These are phyloP conservation scores for Jatropha podagrica DNA, from an alignment of 441 rosid species.

Conservation along the genomic window DNA sequence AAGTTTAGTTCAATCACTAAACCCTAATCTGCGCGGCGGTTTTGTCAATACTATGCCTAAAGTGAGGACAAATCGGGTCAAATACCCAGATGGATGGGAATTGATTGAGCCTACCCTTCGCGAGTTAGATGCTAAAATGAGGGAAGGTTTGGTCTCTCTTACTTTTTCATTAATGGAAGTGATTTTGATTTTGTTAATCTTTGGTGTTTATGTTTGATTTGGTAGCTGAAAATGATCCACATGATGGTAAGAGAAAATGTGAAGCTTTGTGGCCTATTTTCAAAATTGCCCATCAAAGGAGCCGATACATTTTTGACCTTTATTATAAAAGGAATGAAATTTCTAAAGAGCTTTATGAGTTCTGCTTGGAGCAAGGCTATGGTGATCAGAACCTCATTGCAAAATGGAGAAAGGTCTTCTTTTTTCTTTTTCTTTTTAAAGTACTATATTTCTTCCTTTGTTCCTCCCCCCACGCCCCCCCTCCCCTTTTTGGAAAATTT, in stretches of 20 bases:
- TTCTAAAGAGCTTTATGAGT: slow-evolving; percentile 70
- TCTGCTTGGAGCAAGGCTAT: slow-evolving; percentile 73
- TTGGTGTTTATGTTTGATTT: background rate
- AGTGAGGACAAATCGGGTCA: slow-evolving; percentile 62
- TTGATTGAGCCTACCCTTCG: slow-evolving; percentile 75
- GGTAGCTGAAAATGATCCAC: slow-evolving; percentile 70
- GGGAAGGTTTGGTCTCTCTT: slow-evolving; percentile 47
- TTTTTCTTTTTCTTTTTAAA: background rate
- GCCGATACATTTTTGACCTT: slow-evolving; percentile 62
- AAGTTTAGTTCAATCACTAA: background rate
- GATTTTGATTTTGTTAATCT: background rate
- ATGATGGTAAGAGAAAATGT: slow-evolving; percentile 76
- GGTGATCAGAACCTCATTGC: slow-evolving; percentile 66
- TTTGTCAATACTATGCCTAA: slow-evolving; percentile 48
- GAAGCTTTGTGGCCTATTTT: slow-evolving; percentile 74
- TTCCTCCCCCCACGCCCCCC: too few relatives aligned
- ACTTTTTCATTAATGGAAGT: background rate
- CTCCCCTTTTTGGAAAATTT: background rate
- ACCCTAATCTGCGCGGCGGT: background rate
- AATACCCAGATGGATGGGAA: slow-evolving; percentile 76
- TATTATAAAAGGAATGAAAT: slow-evolving; percentile 51
- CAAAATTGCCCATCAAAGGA: slow-evolving; percentile 71
- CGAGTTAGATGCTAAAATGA: slow-evolving; percentile 62
- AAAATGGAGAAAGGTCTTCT: slow-evolving; percentile 61
- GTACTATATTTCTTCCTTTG: too few relatives aligned